A percentile compares a stretch with the other conserved stretches of the same genome.
phyloP scores from a whole-genome alignment of 352 stramenopile species.

The Thraustochytrium striatum region DNA sequence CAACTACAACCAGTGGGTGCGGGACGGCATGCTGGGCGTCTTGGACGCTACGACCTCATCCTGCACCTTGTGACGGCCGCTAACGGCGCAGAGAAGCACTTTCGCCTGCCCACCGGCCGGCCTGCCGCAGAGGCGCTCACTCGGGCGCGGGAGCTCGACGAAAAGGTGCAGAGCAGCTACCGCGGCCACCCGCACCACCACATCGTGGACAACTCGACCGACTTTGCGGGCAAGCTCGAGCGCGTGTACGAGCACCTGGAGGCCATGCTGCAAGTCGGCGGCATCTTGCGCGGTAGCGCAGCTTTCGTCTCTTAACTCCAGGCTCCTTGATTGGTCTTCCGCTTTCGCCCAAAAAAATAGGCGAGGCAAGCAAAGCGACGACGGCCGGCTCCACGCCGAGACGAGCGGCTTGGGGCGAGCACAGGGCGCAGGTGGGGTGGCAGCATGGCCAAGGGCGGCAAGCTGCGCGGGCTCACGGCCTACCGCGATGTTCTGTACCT shows the following conservation, averaged over 20 bases:
- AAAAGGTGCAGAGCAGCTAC: slow-evolving; percentile 3
- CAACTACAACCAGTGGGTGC: slow-evolving; percentile 46
- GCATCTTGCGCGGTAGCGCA: no score
- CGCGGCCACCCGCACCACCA: slow-evolving; percentile 41
- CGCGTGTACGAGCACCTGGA: slow-evolving; percentile 40
- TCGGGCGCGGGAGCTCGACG: slow-evolving; percentile 9
- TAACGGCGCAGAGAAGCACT: slow-evolving; percentile 15
- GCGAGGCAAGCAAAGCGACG: no score
- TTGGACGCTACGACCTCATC: slow-evolving; percentile 71
- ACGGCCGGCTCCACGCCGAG: no score
- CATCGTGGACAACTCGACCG: slow-evolving; percentile 28
- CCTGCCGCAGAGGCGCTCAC: not conserved
- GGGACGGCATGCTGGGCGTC: slow-evolving; percentile 38
- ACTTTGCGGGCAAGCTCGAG: slow-evolving; percentile 46
- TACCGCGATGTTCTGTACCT: no score
- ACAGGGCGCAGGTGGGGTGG: no score
- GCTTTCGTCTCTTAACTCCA: no score
- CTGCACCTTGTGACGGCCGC: slow-evolving; percentile 70
- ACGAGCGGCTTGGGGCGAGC: no score
- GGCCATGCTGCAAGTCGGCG: slow-evolving; percentile 22
- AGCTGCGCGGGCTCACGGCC: no score
- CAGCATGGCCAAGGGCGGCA: no score
- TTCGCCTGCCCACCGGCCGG: not conserved
- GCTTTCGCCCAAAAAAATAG: no score
- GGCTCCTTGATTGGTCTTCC: no score